These are phyloP conservation scores for Volvariella surrecta DNA, from an alignment of 1,284 basidiomycete genomes.

Conservation along the genomic window DNA sequence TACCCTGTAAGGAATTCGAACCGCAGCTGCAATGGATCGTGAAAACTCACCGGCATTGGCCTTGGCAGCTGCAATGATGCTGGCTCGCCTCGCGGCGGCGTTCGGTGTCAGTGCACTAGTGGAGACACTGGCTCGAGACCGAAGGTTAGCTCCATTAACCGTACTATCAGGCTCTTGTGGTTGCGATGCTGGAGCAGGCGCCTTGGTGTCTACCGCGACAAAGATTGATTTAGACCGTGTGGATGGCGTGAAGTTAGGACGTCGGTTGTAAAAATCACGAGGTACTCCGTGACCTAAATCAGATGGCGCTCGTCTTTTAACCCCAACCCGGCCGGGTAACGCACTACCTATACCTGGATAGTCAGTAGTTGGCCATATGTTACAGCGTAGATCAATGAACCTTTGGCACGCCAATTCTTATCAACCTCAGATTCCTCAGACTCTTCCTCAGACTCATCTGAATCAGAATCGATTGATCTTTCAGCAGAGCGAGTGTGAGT, in stretches of 20 bases:
- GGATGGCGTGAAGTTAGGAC: slow-evolving; percentile 3
- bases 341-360: background rate
- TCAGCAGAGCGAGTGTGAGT: slow-evolving; percentile 16
- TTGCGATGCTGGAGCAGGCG: slow-evolving; percentile 10
- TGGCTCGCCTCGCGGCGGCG: slow-evolving; percentile 28
- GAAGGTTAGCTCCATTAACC: slow-evolving; percentile 13
- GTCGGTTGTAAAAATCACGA: slow-evolving; percentile 9
- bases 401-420: slow-evolving; percentile 22
- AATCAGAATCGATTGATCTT: slow-evolving; percentile 19
- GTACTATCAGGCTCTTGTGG: slow-evolving; percentile 23
- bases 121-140: slow-evolving; percentile 27
- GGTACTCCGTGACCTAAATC: slow-evolving; percentile 29
- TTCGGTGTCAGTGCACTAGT: slow-evolving; percentile 27
- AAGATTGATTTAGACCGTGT: slow-evolving; percentile 6
- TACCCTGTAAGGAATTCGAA: no score
- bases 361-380: slow-evolving; percentile 8
- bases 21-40: slow-evolving; percentile 7
- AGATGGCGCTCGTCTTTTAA: slow-evolving; percentile 22
- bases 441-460: slow-evolving; percentile 24
- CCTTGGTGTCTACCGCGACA: slow-evolving; percentile 4
- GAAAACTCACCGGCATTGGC: slow-evolving; percentile 16
- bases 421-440: slow-evolving; percentile 27
- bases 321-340: slow-evolving; percentile 7
- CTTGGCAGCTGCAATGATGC: slow-evolving; percentile 19
- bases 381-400: slow-evolving; percentile 9